phyloP scores from a whole-genome alignment of 2,329 filamentous ascomycete genomes.

The Xylariaceae sp. region DNA sequence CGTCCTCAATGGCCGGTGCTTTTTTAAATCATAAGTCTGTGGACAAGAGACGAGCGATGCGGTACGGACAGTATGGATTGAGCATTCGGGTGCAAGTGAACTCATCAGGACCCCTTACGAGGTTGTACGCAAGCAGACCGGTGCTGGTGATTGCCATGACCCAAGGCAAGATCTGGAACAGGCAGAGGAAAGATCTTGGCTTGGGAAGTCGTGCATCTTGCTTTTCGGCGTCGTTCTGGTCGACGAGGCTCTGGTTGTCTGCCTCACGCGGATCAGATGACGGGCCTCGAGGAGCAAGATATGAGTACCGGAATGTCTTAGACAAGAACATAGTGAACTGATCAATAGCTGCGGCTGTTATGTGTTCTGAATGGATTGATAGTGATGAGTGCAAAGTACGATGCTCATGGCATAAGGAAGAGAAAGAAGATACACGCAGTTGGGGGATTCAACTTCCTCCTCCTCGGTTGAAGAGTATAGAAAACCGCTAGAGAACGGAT shows the following conservation, averaged over 20 bases:
- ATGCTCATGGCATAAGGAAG: too few relatives aligned
- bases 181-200: background rate
- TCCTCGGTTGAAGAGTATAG: too few relatives aligned
- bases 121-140: background rate
- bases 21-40: background rate
- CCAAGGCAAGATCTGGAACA: background rate
- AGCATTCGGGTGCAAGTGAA: background rate
- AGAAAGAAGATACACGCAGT: too few relatives aligned
- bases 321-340: too few relatives aligned
- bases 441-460: too few relatives aligned
- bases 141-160: background rate
- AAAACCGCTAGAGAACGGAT: too few relatives aligned
- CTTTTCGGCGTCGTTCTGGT: background rate
- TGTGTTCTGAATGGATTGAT: too few relatives aligned
- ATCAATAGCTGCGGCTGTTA: too few relatives aligned
- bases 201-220: background rate
- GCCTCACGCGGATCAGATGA: background rate
- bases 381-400: too few relatives aligned
- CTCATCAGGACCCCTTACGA: slow-evolving; percentile 1
- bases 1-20: slow-evolving; percentile 9
- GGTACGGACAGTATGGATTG: slow-evolving; percentile 4
- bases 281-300: too few relatives aligned
- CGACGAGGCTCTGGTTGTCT: background rate
- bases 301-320: too few relatives aligned
- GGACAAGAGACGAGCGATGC: background rate